Base-by-base conservation (phyloP, 1,139 yeast genomes). In the Hyphopichia fennica region DNA sequence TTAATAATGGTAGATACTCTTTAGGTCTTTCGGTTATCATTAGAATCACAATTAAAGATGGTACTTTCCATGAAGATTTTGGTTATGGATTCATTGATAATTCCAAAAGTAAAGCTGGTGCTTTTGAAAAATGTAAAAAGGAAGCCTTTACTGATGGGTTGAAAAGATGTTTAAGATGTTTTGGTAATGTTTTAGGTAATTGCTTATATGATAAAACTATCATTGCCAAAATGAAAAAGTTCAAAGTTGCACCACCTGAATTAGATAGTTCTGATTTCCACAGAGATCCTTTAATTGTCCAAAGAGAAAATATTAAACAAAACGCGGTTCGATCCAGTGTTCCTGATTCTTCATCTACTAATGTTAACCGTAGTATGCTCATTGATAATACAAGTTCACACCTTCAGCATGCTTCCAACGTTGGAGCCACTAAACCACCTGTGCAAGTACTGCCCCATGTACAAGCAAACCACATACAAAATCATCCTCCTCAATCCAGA, bases 121-220 rank as follows among this genome's bases (percentile, higher is more conserved):
- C 93, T 0, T 85, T 85, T 57, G 95, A 86, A 54, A 84, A 86
- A 52, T 85, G 91, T 45, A 84, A 83, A 57, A 87, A 87, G 52
- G 91, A 87, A 50, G 93, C 95, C 0, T 79, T 82, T 39, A 87
- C 95, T 0, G 95, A 87, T 63, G 95, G 87, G 0, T 62, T 86
- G 52, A 87, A 87, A 57, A 66, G 95, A 47, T 85, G 91, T 28
- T 69, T 87, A 47, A 72, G 95, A 54, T 83, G 87, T 46, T 87
- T 84, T 60, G 95, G 95, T 35, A 85, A 85, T 57, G 87, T 87
- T 0, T 63, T 86, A 56, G 95, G 95, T 1, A 86, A 86, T 55
- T 86, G 95, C 60, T 72, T 86, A 16, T 86, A 86, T 54, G 95
- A 86, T 57, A 82, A 82, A 54, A 79, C 79, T 37, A 82, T 82